These are phyloP conservation scores for Cladosporium sphaerospermum DNA, from an alignment of 2,329 filamentous ascomycete species.

Conservation along the genomic window DNA sequence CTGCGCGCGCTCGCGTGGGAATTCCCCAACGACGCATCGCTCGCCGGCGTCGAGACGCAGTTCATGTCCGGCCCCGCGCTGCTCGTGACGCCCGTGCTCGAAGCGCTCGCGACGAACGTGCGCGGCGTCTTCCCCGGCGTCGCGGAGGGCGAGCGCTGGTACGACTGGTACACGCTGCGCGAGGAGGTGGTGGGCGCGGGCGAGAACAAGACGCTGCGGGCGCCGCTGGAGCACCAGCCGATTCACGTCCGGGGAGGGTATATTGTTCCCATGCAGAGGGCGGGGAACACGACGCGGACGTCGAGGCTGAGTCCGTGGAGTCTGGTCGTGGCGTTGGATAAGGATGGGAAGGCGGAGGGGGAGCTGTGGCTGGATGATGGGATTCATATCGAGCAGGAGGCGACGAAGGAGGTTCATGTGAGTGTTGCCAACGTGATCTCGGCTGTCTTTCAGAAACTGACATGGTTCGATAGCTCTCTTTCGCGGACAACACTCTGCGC, in stretches of 20 bases:
- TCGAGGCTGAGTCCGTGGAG: constrained; percentile 19
- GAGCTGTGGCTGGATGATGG: constrained; percentile 25
- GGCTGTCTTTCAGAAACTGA: neutral
- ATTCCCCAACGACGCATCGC: constrained; percentile 21
- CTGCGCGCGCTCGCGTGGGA: constrained; percentile 23
- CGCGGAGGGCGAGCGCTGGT: constrained; percentile 21
- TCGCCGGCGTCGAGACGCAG: constrained; percentile 23
- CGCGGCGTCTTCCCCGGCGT: constrained; percentile 25
- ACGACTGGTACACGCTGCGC: constrained; percentile 24
- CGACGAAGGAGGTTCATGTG: constrained; percentile 21
- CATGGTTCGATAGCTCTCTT: constrained; percentile 15
- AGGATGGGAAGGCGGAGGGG: constrained; percentile 17
- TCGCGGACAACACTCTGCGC: constrained; percentile 17
- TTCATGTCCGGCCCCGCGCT: constrained; percentile 24
- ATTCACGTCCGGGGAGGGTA: constrained; percentile 21
- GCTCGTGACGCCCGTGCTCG: constrained; percentile 23
- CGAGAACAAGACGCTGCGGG: constrained; percentile 22
- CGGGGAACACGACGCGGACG: constrained; percentile 20
- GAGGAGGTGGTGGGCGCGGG: constrained; percentile 16
- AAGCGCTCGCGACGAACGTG: constrained; percentile 19
- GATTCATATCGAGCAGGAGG: constrained; percentile 19
- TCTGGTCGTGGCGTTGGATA: constrained; percentile 22
- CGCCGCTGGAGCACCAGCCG: constrained; percentile 21
- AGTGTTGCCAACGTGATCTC: no score
- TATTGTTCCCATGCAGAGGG: constrained; percentile 21